These are phyloP conservation scores for Phaeolepiota aurea DNA, from an alignment of 768 basidiomycete species.

Conservation along the genomic window DNA sequence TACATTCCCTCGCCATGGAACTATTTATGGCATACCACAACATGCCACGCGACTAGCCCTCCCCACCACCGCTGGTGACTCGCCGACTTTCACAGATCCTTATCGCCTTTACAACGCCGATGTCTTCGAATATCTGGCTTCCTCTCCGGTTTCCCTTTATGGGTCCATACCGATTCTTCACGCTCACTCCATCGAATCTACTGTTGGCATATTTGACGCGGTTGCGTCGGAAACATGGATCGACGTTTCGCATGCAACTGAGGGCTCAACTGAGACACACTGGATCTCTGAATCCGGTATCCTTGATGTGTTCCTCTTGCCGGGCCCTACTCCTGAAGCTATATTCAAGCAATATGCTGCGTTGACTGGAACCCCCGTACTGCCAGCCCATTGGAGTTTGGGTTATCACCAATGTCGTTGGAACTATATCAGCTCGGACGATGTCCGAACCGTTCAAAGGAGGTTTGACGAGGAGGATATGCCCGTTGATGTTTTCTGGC, in stretches of 20 bases:
- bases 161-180: slow-evolving; percentile 91
- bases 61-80: slow-evolving; percentile 78
- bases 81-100: slow-evolving; percentile 75
- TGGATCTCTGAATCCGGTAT: slow-evolving; percentile 99
- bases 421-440: slow-evolving; percentile 92
- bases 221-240: slow-evolving; percentile 93
- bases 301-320: slow-evolving; percentile 87
- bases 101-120: slow-evolving; percentile 94
- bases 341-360: slow-evolving; percentile 80
- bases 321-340: slow-evolving; percentile 78
- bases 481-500: slow-evolving; percentile 94
- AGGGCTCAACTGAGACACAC: slow-evolving; percentile 76
- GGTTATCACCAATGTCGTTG: slow-evolving; percentile 98
- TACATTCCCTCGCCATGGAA: slow-evolving; percentile 83
- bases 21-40: slow-evolving; percentile 94
- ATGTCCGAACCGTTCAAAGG: slow-evolving; percentile 76
- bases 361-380: slow-evolving; percentile 76
- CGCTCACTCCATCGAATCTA: slow-evolving; percentile 80
- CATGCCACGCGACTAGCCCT: slow-evolving; percentile 88
- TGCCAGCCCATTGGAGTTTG: slow-evolving; percentile 89
- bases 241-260: slow-evolving; percentile 67
- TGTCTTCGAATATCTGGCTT: slow-evolving; percentile 91
- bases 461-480: slow-evolving; percentile 92
- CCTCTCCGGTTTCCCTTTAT: slow-evolving; percentile 74
- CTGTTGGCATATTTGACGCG: slow-evolving; percentile 85